A percentile compares a stretch with the other conserved stretches of the same genome.
Conservation (phyloP, 495 filamentous ascomycete genomes). For the Penicillium steckii region DNA sequence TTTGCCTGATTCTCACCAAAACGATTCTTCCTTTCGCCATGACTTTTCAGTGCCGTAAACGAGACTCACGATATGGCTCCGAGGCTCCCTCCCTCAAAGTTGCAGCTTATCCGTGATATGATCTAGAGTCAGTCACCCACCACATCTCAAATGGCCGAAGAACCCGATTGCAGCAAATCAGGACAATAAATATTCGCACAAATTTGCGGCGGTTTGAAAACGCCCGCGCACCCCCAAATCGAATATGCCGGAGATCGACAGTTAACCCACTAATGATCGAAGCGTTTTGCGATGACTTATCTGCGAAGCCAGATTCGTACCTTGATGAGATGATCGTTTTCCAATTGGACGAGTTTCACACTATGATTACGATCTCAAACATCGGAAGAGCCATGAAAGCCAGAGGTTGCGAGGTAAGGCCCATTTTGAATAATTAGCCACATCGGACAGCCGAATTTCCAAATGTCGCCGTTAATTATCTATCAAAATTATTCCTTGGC, state of each 20-base stretch:
- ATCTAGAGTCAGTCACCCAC: neutral
- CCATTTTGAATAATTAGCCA: too few relatives aligned
- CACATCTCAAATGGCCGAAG: constrained; percentile 1
- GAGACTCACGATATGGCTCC: neutral
- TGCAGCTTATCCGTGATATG: neutral
- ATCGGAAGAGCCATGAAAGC: neutral
- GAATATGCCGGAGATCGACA: neutral
- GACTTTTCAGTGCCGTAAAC: too few relatives aligned
- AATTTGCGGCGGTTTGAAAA: neutral
- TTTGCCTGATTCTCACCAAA: too few relatives aligned
- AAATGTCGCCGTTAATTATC: too few relatives aligned
- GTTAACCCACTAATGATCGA: neutral
- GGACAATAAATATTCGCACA: neutral
- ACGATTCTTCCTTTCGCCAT: too few relatives aligned
- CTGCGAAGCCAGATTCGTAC: neutral
- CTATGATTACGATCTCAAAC: neutral
- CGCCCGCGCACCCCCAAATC: neutral
- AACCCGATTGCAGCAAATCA: constrained; percentile 16
- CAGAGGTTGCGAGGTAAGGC: neutral
- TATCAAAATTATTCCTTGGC: too few relatives aligned
- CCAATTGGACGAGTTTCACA: neutral
- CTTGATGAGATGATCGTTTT: neutral
- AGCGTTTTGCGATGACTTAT: neutral
- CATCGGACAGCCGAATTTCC: too few relatives aligned
- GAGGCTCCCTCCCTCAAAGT: neutral